Base-by-base conservation (phyloP, 768 basidiomycete species). In the Lyophyllum semitale region DNA sequence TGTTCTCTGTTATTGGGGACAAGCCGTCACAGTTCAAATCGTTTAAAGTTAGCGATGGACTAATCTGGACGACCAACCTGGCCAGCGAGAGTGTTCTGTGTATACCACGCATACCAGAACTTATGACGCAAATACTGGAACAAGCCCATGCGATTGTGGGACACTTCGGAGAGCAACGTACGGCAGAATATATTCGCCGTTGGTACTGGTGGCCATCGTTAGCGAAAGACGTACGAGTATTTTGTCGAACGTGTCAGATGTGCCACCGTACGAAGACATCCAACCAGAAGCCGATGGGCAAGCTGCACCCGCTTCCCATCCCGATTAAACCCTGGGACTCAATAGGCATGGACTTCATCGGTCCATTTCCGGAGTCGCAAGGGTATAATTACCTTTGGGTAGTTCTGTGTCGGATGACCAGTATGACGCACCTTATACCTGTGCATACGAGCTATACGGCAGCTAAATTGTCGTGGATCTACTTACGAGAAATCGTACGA, bases 121-220 rank as follows among this genome's bases (percentile, higher is more conserved):
- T 61, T 30, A 43, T 62, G 15, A 61, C 56, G 11, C 54, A 6
- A 6, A 56, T 56, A 2, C 37, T 69, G 5, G 46, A 51, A 13
- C 52, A 69, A n/a, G 69, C 64, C 0, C 73, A 77, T 48, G 11
- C n/a, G 1, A 54, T 59, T 0, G 51, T 77, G 0, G 75, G 72
- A 0, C 73, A 76, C 45, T 66, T 73, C 12, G 64, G 71, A 1
- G 71, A 1, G 0, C 59, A 66, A 8, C 53, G 62, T 29, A 77
- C 69, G 0, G 7, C 51, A 0, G 60, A 67, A 2, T 75, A 76
- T 38, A 26, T 76, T 0, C 52, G 70, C 0, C 53, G 62, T 5
- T 72, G 65, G 65, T 73, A 63, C 40, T 77, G 74, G 76, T 77
- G 64, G 66, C 64, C 63, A 5, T 27, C 38, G 2, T 57, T 70